A percentile compares a stretch with the other conserved stretches of the same genome.
Evolutionary conservation across 139 green algal species (phyloP).

Genomic region (Coccomyxa sp.): DNA sequence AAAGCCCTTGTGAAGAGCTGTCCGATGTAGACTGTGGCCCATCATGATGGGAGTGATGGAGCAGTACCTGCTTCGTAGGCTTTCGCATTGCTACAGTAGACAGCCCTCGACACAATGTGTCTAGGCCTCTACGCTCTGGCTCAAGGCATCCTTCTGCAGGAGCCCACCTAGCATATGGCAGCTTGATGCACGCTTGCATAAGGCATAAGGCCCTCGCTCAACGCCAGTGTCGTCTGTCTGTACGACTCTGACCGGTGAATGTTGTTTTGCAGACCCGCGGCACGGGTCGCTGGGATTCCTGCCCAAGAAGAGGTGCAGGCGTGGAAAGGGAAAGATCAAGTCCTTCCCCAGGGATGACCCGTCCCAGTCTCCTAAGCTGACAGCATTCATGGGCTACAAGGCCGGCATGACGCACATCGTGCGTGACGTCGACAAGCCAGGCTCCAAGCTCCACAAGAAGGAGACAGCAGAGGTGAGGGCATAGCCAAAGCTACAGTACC

Average conservation of each 20-base stretch:
- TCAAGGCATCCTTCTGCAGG: neutral
- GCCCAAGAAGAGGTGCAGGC: conserved; percentile 97
- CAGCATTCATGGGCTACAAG: conserved; percentile 95
- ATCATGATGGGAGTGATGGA: too few relatives aligned
- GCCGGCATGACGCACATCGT: conserved; percentile 98
- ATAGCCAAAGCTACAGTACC: too few relatives aligned
- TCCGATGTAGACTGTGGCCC: too few relatives aligned
- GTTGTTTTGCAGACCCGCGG: conserved; percentile 69
- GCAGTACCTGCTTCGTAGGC: too few relatives aligned
- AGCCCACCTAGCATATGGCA: neutral
- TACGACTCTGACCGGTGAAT: neutral
- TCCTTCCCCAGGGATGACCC: conserved; percentile 92
- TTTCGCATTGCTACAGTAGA: neutral
- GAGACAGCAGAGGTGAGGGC: conserved; percentile 87
- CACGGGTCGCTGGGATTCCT: conserved; percentile 96
- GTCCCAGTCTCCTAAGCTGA: conserved; percentile 87
- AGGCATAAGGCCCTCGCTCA: neutral
- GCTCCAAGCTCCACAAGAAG: conserved; percentile 99
- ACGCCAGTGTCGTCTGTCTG: neutral
- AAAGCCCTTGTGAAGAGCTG: too few relatives aligned
- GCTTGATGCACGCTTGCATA: neutral
- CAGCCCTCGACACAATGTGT: neutral
- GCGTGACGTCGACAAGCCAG: conserved; percentile 97
- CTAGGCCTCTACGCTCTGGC: neutral
- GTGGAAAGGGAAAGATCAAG: conserved; percentile 91